Evolutionary conservation across 495 filamentous ascomycete species (phyloP).

Genomic region (Chaetomium cochliodes): DNA sequence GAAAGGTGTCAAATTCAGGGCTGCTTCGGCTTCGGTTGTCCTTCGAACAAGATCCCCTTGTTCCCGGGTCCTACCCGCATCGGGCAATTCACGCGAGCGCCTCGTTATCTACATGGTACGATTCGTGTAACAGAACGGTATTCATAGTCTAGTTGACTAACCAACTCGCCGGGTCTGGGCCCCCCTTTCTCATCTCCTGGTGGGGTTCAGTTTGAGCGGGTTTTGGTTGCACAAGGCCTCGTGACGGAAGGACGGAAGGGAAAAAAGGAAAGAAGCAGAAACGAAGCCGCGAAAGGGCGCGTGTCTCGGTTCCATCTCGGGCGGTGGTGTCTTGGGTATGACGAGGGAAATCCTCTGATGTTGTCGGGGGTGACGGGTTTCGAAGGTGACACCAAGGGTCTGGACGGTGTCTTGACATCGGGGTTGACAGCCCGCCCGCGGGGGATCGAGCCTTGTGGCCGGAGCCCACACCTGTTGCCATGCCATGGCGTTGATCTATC

Average conservation of each 20-base stretch:
- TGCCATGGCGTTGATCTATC: background rate
- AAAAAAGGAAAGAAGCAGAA: background rate
- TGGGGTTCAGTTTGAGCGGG: background rate
- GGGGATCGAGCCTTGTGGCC: too few species aligned
- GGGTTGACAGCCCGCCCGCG: too few species aligned
- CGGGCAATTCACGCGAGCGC: constrained; percentile 11
- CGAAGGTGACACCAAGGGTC: background rate
- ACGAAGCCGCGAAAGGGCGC: background rate
- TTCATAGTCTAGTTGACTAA: too few species aligned
- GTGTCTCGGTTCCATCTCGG: background rate
- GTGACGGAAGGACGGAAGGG: background rate
- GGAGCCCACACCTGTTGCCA: background rate
- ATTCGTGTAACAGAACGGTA: background rate
- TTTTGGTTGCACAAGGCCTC: background rate
- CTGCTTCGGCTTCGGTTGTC: background rate
- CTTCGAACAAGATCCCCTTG: background rate
- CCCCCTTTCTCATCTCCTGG: background rate
- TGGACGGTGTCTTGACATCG: background rate
- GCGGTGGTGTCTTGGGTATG: background rate
- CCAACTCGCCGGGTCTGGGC: background rate
- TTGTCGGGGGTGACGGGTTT: background rate
- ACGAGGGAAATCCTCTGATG: background rate
- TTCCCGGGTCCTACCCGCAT: background rate
- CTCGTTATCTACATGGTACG: background rate
- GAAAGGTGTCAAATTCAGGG: constrained; percentile 1